Conservation (phyloP, 1,139 yeast species). For the Hansenula lynferdii region DNA sequence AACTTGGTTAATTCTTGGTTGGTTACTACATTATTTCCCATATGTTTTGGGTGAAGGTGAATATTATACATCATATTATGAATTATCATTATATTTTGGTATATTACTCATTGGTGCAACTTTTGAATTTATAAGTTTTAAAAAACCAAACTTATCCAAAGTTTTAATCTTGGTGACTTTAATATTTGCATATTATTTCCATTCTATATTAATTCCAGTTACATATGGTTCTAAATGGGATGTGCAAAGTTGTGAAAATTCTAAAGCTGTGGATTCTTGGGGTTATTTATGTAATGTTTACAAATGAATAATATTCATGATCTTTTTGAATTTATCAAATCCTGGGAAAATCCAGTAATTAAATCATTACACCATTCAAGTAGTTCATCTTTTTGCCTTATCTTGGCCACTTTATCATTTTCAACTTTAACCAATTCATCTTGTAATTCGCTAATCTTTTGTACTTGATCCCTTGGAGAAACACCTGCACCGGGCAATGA, state of each 20-base stretch:
- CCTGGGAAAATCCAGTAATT: slow-evolving; percentile 31
- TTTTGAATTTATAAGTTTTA: slow-evolving; percentile 34
- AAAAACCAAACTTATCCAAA: slow-evolving; percentile 28
- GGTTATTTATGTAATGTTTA: slow-evolving; percentile 44
- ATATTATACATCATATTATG: slow-evolving; percentile 49
- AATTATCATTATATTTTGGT: slow-evolving; percentile 60
- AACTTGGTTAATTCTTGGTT: slow-evolving; percentile 46
- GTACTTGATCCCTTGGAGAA: slow-evolving; percentile 68
- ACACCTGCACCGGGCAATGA: slow-evolving; percentile 93
- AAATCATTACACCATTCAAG: slow-evolving; percentile 63
- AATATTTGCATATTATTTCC: slow-evolving; percentile 32
- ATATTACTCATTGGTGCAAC: slow-evolving; percentile 48
- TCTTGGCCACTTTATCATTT: slow-evolving; percentile 49
- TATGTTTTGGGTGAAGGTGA: slow-evolving; percentile 50
- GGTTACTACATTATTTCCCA: slow-evolving; percentile 52
- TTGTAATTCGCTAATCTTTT: slow-evolving; percentile 59
- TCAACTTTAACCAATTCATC: slow-evolving; percentile 61
- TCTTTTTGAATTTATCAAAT: slow-evolving; percentile 18
- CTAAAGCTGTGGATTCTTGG: slow-evolving; percentile 38
- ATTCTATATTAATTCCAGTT: slow-evolving; percentile 38
- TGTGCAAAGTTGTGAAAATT: slow-evolving; percentile 33
- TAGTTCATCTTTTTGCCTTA: slow-evolving; percentile 62
- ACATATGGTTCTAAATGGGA: slow-evolving; percentile 51
- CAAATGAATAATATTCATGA: slow-evolving; percentile 5
- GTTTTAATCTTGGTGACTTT: slow-evolving; percentile 27